Percentiles rank a stretch among this genome's conserved stretches.
These are phyloP conservation scores for Barbarea vulgaris DNA, from an alignment of 345 rosid species.

Conservation along the genomic window DNA sequence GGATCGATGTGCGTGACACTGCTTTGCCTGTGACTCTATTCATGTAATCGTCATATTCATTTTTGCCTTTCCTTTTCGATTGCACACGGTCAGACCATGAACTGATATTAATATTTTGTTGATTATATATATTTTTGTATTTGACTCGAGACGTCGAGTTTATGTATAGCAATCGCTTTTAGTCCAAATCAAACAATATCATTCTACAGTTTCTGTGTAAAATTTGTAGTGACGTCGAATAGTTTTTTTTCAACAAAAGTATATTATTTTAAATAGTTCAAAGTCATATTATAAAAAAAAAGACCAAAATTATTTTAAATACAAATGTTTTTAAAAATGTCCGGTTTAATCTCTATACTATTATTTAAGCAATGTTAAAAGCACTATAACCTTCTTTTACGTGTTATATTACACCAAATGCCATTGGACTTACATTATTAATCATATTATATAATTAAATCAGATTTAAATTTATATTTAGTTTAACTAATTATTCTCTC, in stretches of 20 bases:
- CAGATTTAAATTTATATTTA: too few species aligned
- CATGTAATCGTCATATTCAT: conserved; percentile 12
- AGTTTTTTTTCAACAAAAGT: neutral
- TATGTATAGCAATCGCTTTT: neutral
- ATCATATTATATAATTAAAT: too few species aligned
- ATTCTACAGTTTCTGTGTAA: neutral
- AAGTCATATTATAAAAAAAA: too few species aligned
- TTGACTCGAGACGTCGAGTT: neutral
- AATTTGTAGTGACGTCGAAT: neutral
- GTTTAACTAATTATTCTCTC: too few species aligned
- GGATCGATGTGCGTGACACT: conserved; percentile 40
- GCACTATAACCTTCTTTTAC: too few species aligned
- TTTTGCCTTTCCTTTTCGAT: neutral
- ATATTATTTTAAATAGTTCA: too few species aligned
- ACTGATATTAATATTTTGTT: neutral
- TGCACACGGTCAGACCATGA: conserved; percentile 18
- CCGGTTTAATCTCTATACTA: too few species aligned
- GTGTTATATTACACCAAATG: too few species aligned
- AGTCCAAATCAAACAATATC: neutral
- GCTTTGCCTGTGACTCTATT: conserved; percentile 36
- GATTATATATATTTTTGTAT: neutral
- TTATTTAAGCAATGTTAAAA: too few species aligned
- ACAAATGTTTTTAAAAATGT: too few species aligned
- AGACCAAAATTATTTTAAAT: too few species aligned
- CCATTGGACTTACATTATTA: too few species aligned